Conservation (phyloP, 73 alveolate species). For the Stentor coeruleus region DNA sequence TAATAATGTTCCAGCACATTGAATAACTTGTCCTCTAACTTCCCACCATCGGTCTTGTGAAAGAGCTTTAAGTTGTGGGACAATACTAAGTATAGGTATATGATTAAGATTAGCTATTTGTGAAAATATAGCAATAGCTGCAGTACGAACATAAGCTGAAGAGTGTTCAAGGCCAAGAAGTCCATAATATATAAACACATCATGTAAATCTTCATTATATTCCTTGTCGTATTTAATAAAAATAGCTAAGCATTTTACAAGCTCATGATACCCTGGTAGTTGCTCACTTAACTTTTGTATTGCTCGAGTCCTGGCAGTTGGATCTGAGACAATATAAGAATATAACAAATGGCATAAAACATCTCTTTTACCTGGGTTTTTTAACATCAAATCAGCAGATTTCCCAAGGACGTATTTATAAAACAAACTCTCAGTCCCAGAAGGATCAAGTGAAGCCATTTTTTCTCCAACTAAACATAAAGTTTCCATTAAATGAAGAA, state of each 20-base stretch:
- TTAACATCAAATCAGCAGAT: slow-evolving; percentile 37
- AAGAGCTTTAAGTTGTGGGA: slow-evolving; percentile 41
- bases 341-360: slow-evolving; percentile 52
- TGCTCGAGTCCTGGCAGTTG: slow-evolving; percentile 39
- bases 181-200: slow-evolving; percentile 64
- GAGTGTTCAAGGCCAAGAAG: slow-evolving; percentile 48
- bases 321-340: slow-evolving; percentile 48
- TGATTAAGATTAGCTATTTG: slow-evolving; percentile 44
- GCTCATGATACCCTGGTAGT: slow-evolving; percentile 47
- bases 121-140: slow-evolving; percentile 46
- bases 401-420: slow-evolving; percentile 36
- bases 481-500: slow-evolving; percentile 3
- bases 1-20: slow-evolving; percentile 39
- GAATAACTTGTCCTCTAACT: slow-evolving; percentile 55
- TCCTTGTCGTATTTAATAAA: slow-evolving; percentile 47
- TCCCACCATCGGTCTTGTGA: slow-evolving; percentile 53
- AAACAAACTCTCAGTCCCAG: slow-evolving; percentile 43
- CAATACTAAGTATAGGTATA: slow-evolving; percentile 49
- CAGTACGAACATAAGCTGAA: slow-evolving; percentile 37
- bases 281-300: slow-evolving; percentile 45
- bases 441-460: slow-evolving; percentile 9
- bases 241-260: slow-evolving; percentile 43
- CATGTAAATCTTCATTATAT: slow-evolving; percentile 60
- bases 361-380: slow-evolving; percentile 42
- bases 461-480: slow-evolving; percentile 24